Conservation (phyloP, 768 basidiomycete species). For the Boletus sp. region DNA sequence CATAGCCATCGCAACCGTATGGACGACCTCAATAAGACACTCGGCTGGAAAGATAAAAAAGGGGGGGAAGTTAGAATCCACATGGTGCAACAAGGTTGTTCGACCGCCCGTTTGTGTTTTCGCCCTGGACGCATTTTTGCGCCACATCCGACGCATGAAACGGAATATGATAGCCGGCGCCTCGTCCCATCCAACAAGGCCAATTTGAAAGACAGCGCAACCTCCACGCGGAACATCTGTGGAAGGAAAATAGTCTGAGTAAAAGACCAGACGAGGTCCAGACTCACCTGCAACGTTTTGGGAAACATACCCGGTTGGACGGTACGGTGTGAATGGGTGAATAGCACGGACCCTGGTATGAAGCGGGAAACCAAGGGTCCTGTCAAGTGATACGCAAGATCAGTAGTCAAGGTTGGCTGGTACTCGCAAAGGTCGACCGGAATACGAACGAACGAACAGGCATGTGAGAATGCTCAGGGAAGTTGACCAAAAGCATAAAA, state of each 20-base stretch:
- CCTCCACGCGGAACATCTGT: neutral
- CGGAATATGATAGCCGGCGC: neutral
- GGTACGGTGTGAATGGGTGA: neutral
- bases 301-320: neutral
- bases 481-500: neutral
- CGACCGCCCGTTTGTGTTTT: neutral
- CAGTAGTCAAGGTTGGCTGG: neutral
- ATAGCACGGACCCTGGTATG: neutral
- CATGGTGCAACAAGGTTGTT: neutral
- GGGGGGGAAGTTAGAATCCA: neutral
- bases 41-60: neutral
- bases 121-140: neutral
- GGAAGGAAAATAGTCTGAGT: neutral
- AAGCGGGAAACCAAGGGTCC: neutral
- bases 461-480: conserved; percentile 4
- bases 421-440: neutral
- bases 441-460: neutral
- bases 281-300: neutral
- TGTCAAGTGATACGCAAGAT: neutral
- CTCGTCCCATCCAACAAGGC: neutral
- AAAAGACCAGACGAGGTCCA: neutral
- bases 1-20: no score
- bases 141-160: conserved; percentile 14
- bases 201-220: neutral
- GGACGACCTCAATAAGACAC: neutral